phyloP scores from a whole-genome alignment of 441 rosid species.

The Bruguiera hainesii region DNA sequence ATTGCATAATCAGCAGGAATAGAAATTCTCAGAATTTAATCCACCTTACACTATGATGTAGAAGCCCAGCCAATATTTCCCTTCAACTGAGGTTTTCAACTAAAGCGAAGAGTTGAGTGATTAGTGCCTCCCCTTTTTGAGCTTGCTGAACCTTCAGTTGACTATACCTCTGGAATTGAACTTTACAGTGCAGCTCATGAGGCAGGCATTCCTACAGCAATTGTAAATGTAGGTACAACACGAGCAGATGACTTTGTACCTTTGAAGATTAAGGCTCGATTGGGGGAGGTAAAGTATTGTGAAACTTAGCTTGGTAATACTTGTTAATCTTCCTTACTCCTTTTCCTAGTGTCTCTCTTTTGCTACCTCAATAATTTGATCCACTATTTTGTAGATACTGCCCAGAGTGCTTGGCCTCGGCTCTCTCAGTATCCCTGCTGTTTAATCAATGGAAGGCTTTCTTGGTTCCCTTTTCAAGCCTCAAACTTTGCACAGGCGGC shows the following conservation, averaged over 20 bases:
- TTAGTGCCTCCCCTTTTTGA: background rate
- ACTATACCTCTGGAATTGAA: slow-evolving; percentile 10
- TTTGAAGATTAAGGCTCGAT: slow-evolving; percentile 67
- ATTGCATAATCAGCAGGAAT: too few species aligned
- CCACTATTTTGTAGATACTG: slow-evolving; percentile 41
- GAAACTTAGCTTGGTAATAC: background rate
- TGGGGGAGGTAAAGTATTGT: slow-evolving; percentile 64
- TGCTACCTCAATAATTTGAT: slow-evolving; percentile 10
- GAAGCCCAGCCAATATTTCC: too few species aligned
- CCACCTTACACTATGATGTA: too few species aligned
- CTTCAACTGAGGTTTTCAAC: background rate
- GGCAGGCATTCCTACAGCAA: slow-evolving; percentile 80
- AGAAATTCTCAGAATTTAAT: too few species aligned
- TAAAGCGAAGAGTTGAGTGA: background rate
- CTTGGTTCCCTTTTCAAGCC: background rate
- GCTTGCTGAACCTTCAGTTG: slow-evolving; percentile 8
- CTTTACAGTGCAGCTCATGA: slow-evolving; percentile 73
- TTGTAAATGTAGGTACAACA: slow-evolving; percentile 68
- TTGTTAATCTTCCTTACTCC: too few species aligned
- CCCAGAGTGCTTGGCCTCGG: slow-evolving; percentile 73
- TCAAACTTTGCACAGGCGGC: background rate
- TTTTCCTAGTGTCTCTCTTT: background rate
- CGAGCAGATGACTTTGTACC: slow-evolving; percentile 81
- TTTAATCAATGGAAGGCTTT: slow-evolving; percentile 1
- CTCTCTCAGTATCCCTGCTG: slow-evolving; percentile 72